Evolutionary conservation across 305 asterid genomes (phyloP).

Genomic region (Solanum hybrid): DNA sequence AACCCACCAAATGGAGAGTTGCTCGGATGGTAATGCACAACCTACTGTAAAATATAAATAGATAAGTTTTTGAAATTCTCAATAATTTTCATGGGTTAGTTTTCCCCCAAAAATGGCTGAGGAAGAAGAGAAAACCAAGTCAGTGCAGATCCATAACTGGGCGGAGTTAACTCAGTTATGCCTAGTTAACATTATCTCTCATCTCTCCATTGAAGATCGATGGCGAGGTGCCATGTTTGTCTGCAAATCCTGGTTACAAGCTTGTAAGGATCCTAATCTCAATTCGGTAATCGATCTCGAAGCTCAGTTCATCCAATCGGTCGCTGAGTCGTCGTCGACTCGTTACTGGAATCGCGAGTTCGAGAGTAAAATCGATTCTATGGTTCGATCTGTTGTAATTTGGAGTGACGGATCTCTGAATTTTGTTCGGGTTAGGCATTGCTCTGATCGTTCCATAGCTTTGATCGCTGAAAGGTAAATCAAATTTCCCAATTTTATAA

Average conservation of each 20-base stretch:
- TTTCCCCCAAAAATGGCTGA: neutral
- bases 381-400: constrained; percentile 49
- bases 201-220: constrained; percentile 54
- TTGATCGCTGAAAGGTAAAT: constrained; percentile 55
- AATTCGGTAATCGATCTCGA: constrained; percentile 55
- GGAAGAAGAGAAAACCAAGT: neutral
- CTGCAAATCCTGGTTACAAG: constrained; percentile 64
- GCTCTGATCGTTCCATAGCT: constrained; percentile 61
- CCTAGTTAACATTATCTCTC: constrained; percentile 57
- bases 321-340: constrained; percentile 26
- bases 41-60: no score
- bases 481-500: neutral
- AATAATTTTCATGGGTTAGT: neutral
- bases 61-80: neutral
- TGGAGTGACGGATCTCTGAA: constrained; percentile 52
- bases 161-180: constrained; percentile 67
- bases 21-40: neutral
- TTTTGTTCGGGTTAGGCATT: constrained; percentile 62
- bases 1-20: neutral
- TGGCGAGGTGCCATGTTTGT: constrained; percentile 57
- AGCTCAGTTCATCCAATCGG: constrained; percentile 27
- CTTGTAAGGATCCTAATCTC: constrained; percentile 62
- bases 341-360: constrained; percentile 57
- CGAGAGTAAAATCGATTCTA: constrained; percentile 54
- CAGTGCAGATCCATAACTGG: constrained; percentile 16